Conservation (phyloP, 371 early-diverging fungal genomes). For the Mortierella sp. region DNA sequence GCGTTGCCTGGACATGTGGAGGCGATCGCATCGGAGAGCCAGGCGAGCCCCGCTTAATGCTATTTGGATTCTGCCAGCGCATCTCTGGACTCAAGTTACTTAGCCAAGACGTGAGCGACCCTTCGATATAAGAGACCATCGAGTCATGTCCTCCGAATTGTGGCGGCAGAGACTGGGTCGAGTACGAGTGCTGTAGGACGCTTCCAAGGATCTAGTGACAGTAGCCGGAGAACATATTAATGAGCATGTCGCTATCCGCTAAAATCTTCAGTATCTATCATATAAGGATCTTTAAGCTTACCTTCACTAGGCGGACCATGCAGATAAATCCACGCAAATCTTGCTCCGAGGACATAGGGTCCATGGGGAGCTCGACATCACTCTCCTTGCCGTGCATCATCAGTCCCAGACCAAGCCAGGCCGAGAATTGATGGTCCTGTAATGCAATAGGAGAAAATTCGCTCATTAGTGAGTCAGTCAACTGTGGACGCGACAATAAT, state of each 20-base stretch:
- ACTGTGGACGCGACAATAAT: no score
- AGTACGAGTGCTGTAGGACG: constrained; percentile 53
- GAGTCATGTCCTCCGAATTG: constrained; percentile 56
- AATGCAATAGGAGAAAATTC: not conserved
- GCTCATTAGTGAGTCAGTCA: not conserved
- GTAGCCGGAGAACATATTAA: no score
- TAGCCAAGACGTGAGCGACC: constrained; percentile 57
- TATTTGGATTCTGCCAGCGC: constrained; percentile 48
- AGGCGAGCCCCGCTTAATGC: constrained; percentile 22
- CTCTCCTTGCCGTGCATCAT: constrained; percentile 54
- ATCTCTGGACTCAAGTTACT: constrained; percentile 48
- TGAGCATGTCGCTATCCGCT: no score
- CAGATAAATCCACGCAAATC: constrained; percentile 42
- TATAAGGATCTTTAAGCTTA: not conserved
- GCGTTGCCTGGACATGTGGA: not conserved
- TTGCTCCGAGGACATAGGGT: constrained; percentile 16
- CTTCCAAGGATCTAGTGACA: constrained; percentile 43
- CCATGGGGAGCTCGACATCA: constrained; percentile 47
- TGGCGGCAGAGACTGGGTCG: constrained; percentile 49
- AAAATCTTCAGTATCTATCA: no score
- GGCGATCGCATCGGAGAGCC: constrained; percentile 30
- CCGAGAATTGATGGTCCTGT: constrained; percentile 55
- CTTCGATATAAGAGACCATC: constrained; percentile 53
- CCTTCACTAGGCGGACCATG: constrained; percentile 52
- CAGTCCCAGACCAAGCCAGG: constrained; percentile 51